Evolutionary conservation across 768 basidiomycete species (phyloP).

Genomic region (Mycena amicta): DNA sequence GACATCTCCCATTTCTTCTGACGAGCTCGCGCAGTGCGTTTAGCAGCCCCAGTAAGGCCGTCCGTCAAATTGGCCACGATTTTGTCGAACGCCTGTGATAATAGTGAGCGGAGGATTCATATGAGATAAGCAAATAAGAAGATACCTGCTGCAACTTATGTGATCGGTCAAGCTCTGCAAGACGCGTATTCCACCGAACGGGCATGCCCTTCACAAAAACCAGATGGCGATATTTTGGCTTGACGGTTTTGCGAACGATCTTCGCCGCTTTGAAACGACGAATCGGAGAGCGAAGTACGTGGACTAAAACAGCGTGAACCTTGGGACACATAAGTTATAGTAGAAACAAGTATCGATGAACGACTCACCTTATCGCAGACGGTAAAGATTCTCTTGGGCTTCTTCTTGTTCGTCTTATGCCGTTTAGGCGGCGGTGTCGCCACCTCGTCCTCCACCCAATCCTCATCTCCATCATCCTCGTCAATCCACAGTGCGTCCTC

Average conservation of each 20-base stretch:
- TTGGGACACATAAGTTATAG: neutral
- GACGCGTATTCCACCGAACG: conserved; percentile 17
- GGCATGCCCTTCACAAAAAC: conserved; percentile 16
- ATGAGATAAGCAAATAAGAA: too few species aligned
- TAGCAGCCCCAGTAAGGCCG: conserved; percentile 5
- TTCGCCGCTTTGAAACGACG: conserved; percentile 5
- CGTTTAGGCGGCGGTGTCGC: neutral
- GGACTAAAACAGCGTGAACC: conserved; percentile 1
- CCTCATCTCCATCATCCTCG: neutral
- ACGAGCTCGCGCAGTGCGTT: neutral
- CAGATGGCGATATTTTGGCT: conserved; percentile 6
- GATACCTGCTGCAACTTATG: conserved; percentile 4
- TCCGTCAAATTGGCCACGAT: conserved; percentile 4
- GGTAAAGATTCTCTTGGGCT: neutral
- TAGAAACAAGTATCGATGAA: neutral
- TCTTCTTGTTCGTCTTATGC: neutral
- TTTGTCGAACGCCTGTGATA: conserved; percentile 10
- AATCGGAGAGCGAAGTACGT: conserved; percentile 15
- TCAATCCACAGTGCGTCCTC: neutral
- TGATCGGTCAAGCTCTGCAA: conserved; percentile 11
- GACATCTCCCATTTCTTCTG: conserved; percentile 19
- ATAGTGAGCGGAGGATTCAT: too few species aligned
- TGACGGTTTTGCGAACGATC: conserved; percentile 7
- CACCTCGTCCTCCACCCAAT: neutral
- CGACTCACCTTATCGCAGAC: neutral